A percentile compares a stretch with the other conserved stretches of the same genome.
These are phyloP conservation scores for Cladorrhinum sp. DNA, from an alignment of 2,329 filamentous ascomycete species.

Conservation along the genomic window DNA sequence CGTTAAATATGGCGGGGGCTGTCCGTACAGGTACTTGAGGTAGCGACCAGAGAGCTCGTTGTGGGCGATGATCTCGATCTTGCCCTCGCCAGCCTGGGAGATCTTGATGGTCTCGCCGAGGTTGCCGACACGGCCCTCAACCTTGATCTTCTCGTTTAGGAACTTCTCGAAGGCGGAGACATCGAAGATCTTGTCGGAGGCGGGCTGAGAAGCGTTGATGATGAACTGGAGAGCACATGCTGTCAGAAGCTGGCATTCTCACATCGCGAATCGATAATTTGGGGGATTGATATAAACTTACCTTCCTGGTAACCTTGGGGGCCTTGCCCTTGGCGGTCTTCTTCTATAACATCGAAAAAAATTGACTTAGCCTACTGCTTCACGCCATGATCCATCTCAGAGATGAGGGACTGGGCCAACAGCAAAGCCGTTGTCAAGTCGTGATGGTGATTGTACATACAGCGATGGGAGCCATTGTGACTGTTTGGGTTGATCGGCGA, in stretches of 20 bases:
- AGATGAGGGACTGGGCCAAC: constrained; percentile 60
- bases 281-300: constrained; percentile 37
- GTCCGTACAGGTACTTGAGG: constrained; percentile 91
- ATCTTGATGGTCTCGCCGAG: constrained; percentile 91
- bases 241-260: constrained; percentile 16
- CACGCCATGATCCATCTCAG: constrained; percentile 47
- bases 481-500: constrained; percentile 30
- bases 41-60: constrained; percentile 98
- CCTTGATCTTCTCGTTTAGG: constrained; percentile 99
- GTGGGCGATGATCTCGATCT: constrained; percentile 96
- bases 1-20: background rate
- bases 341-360: constrained; percentile 55
- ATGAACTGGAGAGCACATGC: constrained; percentile 66
- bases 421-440: constrained; percentile 77
- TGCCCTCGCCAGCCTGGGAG: constrained; percentile 88
- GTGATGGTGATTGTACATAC: constrained; percentile 64
- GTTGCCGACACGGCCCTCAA: constrained; percentile 97
- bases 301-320: constrained; percentile 81
- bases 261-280: background rate
- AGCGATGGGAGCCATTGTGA: constrained; percentile 80
- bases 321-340: constrained; percentile 65
- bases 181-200: constrained; percentile 99
- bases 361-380: constrained; percentile 96
- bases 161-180: constrained; percentile 99
- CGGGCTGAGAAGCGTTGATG: constrained; percentile 98